Base-by-base conservation (phyloP, 805 yeast species). In the Starmerella gropengiesseri region DNA sequence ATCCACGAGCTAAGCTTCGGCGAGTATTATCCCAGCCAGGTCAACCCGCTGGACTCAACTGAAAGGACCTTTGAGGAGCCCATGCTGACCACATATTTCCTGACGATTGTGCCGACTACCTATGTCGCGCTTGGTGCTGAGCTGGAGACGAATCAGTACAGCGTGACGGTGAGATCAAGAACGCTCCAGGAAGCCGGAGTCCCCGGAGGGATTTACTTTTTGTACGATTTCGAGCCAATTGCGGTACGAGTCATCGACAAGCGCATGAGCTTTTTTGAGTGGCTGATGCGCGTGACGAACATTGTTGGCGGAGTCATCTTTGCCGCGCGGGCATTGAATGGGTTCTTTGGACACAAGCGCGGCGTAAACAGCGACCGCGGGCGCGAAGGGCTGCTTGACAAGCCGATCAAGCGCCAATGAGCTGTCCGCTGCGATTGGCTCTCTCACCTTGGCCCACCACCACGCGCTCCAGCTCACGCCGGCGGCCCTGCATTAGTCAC, bases 1-100 rank as follows among this genome's bases (percentile, higher is more conserved):
- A 78, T 91, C 46, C 74, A 74, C 46, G 97, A 89, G 60, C 74
- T 86, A 49, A 85, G 96, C 9, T 89, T 78, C 62, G 98, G 98
- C 12, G 83, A 76, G 28, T 86, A 81, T 60, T 86, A 76, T 56
- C 96, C 98, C 3, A 80, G 73, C 53, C 69, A 87, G 49, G 71
- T 79, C 52, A 89, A 89, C 57, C 94, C 95, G n/a, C 69, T 91
- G 49, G 97, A 91, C 60, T 69, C 68, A 36, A 78, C 89, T 0
- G 80, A 75, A 1, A 74, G 78, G 51, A 44, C 61, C 17, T 70
- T 85, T 2, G 64, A 66, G 0, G 41, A 38, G 27, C 64, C 69
- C 18, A 46, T 67, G 16, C 46, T 48, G n/a, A 83, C 67, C 61
- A 73, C 73, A 40, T 91, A 91, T 60, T 74, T 69, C 51, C 55